Evolutionary conservation across 1,139 yeast genomes (phyloP).

Genomic region (Yamadazyma pseudoaaseri): DNA sequence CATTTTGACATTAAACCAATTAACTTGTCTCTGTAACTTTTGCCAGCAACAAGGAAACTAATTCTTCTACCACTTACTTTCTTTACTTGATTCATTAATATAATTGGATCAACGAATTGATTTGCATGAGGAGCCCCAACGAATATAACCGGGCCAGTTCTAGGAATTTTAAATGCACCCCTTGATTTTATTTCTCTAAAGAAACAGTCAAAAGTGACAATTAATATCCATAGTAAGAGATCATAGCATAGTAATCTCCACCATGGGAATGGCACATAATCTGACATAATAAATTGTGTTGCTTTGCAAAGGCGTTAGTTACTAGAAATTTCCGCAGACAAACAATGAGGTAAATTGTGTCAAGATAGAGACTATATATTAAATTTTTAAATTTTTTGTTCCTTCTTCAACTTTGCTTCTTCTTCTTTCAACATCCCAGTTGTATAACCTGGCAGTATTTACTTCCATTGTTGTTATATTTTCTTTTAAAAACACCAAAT

Average conservation of each 20-base stretch:
- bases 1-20: slow-evolving; percentile 77
- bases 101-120: slow-evolving; percentile 90
- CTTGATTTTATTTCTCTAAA: slow-evolving; percentile 88
- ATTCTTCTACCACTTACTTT: slow-evolving; percentile 71
- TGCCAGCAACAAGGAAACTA: slow-evolving; percentile 76
- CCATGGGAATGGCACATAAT: slow-evolving; percentile 20
- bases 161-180: slow-evolving; percentile 87
- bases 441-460: slow-evolving; percentile 90
- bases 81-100: slow-evolving; percentile 79
- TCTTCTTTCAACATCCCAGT: slow-evolving; percentile 93
- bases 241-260: slow-evolving; percentile 46
- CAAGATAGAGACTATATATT: neutral
- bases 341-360: no score
- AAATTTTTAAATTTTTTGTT: slow-evolving; percentile 25
- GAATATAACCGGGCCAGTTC: slow-evolving; percentile 81
- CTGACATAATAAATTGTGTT: no score
- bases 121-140: slow-evolving; percentile 99
- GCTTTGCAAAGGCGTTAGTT: no score
- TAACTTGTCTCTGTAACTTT: slow-evolving; percentile 63
- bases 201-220: slow-evolving; percentile 53
- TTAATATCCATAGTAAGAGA: slow-evolving; percentile 46
- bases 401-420: slow-evolving; percentile 41
- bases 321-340: no score
- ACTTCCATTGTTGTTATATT: slow-evolving; percentile 98
- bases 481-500: slow-evolving; percentile 83